Evolutionary conservation across 345 rosid genomes (phyloP), one percentile per base, ranked within the genome.

Genomic region (Murraya paniculata): DNA sequence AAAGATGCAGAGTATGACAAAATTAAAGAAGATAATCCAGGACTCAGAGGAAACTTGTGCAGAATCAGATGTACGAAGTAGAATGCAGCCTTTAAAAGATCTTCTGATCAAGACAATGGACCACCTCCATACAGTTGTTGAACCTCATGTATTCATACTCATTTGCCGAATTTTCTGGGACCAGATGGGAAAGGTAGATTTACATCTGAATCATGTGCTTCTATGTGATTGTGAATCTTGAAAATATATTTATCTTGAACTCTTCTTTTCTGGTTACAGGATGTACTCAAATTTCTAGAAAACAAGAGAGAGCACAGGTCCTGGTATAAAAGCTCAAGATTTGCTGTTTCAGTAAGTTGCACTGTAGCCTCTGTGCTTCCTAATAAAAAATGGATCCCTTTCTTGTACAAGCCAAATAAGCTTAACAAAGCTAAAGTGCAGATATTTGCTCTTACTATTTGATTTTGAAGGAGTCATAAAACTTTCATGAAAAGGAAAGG

Each of bases 81-180:
- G 95, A 82, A 92, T 96, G 97, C 89, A 85, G 81, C 87, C 89
- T 71, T 81, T 96, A 77, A 92, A 87, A 71, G 98, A 96, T 81
- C 89, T 90, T 68, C 83, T 96, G 67, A 87, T 82, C 22, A 89
- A 86, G 71, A 87, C 89, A 31, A 89, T 91, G 2, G 89, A 89
- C 77, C 94, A 89, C 35, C 89, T 96, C 56, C 91, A 92, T 14
- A 58, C 84, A 7, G 82, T 94, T 19, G 88, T 89, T 31, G 92
- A 88, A 72, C 90, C 93, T n/a, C 88, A 85, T 77, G 93, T 96
- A 35, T 96, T 96, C 79, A 81, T 92, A 65, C 78, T 90, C 4
- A 79, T 90, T 56, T 91, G 95, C 75, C 90, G 97, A 72, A 91
- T 90, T 73, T 88, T 91, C 65, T 96, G 99, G 99, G 97, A 94